Base-by-base conservation (phyloP, 2,329 filamentous ascomycete genomes). In the Arthrobotrys sinensis region DNA sequence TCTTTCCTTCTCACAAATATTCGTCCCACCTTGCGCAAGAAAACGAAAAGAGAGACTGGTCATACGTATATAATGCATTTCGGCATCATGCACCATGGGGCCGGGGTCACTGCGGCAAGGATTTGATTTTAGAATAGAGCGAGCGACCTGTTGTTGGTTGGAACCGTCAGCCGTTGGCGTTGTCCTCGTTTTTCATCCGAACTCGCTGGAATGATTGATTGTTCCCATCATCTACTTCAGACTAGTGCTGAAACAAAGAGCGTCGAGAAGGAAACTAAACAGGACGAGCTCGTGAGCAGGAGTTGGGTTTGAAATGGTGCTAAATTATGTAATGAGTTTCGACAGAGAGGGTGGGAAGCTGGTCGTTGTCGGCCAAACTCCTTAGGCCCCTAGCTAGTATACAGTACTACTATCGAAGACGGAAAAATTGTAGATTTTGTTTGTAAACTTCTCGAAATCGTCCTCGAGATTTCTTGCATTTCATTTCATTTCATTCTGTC, bases 401-500 rank as follows among this genome's bases (percentile, higher is more conserved):
- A 28, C 46, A 50, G 7, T 28, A 24, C 11, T 12, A 7, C 46
- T 28, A 28, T 38, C 36, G 3, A 38, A 38, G 7, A 10, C 36
- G 7, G 12, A 38, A 12, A 45, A 3, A n/a, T 45, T 45, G 40
- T 6, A 24, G 3, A 24, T 48, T 8, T 52, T 45, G 40, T n/a
- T 45, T 52, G 48, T 52, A 60, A 40, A 40, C 11, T 60, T 55
- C 21, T 24, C n/a, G n/a, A 55, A 55, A 55, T n/a, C 10, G 32
- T 55, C 52, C 32, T 55, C 52, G 52, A 55, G 52, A 38, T 55
- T 63, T 50, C 55, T 55, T 72, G 28, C 60, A 65, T 65, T 65
- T 65, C 40, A 46, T 65, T 65, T 57, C 52, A 32, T 66, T 72
- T 73, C 62, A 60, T 66, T 65, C 69, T 57, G 69, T 73, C 69